phyloP scores from a whole-genome alignment of 768 basidiomycete genomes.

The Crepidotus variabilis region DNA sequence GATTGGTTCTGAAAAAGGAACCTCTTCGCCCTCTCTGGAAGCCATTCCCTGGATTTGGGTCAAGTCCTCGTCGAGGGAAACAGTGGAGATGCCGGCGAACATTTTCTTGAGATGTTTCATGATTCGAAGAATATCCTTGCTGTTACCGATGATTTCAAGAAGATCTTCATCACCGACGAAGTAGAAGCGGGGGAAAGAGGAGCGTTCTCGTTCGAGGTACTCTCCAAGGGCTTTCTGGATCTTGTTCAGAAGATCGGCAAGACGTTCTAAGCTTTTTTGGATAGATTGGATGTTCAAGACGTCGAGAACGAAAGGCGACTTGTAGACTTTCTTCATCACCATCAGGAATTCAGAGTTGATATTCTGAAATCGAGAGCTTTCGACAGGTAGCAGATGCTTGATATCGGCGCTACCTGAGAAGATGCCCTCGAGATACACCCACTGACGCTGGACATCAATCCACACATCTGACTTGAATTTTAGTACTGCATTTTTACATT shows the following conservation, averaged over 20 bases:
- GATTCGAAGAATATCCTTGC: constrained; percentile 95
- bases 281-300: constrained; percentile 95
- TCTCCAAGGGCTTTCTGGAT: constrained; percentile 99
- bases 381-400: constrained; percentile 96
- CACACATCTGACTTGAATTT: constrained; percentile 68
- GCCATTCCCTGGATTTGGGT: constrained; percentile 91
- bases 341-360: constrained; percentile 98
- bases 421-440: constrained; percentile 99
- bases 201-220: constrained; percentile 95
- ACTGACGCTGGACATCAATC: constrained; percentile 99
- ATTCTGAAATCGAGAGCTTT: constrained; percentile 96
- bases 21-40: constrained; percentile 94
- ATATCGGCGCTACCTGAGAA: constrained; percentile 99
- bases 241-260: constrained; percentile 94
- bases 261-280: constrained; percentile 95
- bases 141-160: constrained; percentile 98
- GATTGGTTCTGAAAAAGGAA: constrained; percentile 79
- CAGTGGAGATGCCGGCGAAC: constrained; percentile 96
- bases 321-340: constrained; percentile 99
- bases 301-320: constrained; percentile 95
- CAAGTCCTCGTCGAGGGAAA: constrained; percentile 82
- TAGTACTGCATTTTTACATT: constrained; percentile 4
- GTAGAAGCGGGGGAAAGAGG: constrained; percentile 98
- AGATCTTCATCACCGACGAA: constrained; percentile 99
- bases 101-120: constrained; percentile 99